Evolutionary conservation across 495 filamentous ascomycete species (phyloP).

Genomic region (Penicillium cosmopolitanum): DNA sequence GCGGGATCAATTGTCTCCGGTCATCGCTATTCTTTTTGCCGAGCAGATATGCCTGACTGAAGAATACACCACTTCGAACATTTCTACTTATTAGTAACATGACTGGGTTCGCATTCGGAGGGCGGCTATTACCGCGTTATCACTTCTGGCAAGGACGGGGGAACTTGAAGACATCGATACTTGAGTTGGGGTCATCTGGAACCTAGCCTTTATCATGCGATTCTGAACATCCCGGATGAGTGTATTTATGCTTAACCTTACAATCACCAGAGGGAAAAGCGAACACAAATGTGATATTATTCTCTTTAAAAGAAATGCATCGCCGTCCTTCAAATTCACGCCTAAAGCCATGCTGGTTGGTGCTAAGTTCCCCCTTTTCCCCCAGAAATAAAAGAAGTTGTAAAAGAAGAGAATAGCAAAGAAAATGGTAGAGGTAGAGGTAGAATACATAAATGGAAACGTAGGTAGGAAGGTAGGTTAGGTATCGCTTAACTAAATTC

Average conservation of each 20-base stretch:
- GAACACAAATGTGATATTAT: slow-evolving; percentile 19
- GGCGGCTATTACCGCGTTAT: too few relatives aligned
- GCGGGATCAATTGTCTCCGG: too few relatives aligned
- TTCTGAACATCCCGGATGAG: too few relatives aligned
- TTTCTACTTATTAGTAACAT: too few relatives aligned
- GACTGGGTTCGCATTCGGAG: too few relatives aligned
- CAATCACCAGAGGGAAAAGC: not conserved
- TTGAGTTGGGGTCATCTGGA: too few relatives aligned
- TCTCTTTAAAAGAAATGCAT: slow-evolving; percentile 8
- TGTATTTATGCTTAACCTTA: not conserved
- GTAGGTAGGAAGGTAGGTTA: slow-evolving; percentile 6
- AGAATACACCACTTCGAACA: too few relatives aligned
- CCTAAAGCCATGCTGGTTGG: slow-evolving; percentile 22
- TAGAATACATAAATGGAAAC: slow-evolving; percentile 29
- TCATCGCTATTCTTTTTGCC: too few relatives aligned
- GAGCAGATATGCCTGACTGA: too few relatives aligned
- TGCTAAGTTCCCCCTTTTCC: not conserved
- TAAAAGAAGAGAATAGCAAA: slow-evolving; percentile 2
- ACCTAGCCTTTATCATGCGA: too few relatives aligned
- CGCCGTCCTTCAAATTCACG: slow-evolving; percentile 12
- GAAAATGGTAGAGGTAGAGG: slow-evolving; percentile 9
- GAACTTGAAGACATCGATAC: too few relatives aligned
- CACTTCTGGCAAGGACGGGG: too few relatives aligned
- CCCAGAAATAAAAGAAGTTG: not conserved
- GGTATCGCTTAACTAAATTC: slow-evolving; percentile 9